A percentile compares a stretch with the other conserved stretches of the same genome.
These are phyloP conservation scores for Podospora sp. DNA, from an alignment of 495 filamentous ascomycete genomes.

Conservation along the genomic window DNA sequence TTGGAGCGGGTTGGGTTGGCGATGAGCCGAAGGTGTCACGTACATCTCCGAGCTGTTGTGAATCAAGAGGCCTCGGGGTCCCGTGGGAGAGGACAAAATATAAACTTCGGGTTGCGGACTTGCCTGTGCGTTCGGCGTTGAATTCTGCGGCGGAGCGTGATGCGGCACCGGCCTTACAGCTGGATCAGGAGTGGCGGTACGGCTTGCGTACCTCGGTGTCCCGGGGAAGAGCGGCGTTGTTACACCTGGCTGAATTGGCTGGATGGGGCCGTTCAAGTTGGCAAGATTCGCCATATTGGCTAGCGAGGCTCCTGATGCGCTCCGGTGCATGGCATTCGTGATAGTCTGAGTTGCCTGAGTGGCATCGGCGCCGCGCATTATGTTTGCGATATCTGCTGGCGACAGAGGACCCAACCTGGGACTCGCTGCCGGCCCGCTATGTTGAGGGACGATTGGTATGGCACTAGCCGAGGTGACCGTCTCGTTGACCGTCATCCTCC, in stretches of 20 bases:
- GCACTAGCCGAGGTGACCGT: not conserved
- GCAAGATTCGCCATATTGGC: slow-evolving; percentile 38
- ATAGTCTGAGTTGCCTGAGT: slow-evolving; percentile 43
- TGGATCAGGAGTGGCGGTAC: slow-evolving; percentile 48
- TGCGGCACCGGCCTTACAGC: slow-evolving; percentile 25
- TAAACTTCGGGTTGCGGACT: slow-evolving; percentile 54
- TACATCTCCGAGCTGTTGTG: slow-evolving; percentile 48
- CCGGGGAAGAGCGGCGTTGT: slow-evolving; percentile 42
- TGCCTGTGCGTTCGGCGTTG: slow-evolving; percentile 24
- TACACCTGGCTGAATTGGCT: slow-evolving; percentile 45
- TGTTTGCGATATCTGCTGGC: slow-evolving; percentile 41
- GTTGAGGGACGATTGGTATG: slow-evolving; percentile 12
- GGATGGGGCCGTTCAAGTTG: slow-evolving; percentile 32
- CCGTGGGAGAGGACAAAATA: slow-evolving; percentile 62
- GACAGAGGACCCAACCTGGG: slow-evolving; percentile 28
- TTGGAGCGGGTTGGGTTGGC: slow-evolving; percentile 7
- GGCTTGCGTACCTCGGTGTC: slow-evolving; percentile 42
- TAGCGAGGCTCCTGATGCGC: slow-evolving; percentile 46
- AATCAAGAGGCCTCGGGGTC: slow-evolving; percentile 62
- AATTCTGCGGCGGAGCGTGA: slow-evolving; percentile 23
- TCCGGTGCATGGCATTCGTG: slow-evolving; percentile 52
- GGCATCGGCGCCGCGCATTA: slow-evolving; percentile 47
- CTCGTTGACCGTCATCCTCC: slow-evolving; percentile 37
- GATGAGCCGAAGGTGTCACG: slow-evolving; percentile 37
- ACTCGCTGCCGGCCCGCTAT: slow-evolving; percentile 16